Percentiles rank a stretch among this genome's conserved stretches.
These are phyloP conservation scores for Hylodesmum podocarpum DNA, from an alignment of 306 rosid genomes.

Conservation along the genomic window DNA sequence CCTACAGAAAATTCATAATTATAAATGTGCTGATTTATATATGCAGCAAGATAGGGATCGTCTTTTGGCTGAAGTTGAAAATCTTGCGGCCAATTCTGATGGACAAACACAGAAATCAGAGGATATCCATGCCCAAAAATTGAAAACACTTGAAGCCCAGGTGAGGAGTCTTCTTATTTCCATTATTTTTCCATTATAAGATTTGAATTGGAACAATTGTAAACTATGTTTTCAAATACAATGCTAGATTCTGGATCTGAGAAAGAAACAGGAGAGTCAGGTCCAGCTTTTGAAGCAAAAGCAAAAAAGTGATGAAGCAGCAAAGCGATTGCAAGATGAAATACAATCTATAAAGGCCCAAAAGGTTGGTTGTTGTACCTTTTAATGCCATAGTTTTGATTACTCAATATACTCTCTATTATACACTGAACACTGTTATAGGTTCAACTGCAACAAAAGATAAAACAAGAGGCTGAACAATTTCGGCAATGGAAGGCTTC, in stretches of 20 bases:
- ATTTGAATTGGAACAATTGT: constrained; percentile 14
- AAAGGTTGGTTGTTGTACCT: constrained; percentile 61
- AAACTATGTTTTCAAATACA: constrained; percentile 24
- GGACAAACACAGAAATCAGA: constrained; percentile 86
- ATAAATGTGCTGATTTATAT: constrained; percentile 31
- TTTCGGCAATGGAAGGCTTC: constrained; percentile 99
- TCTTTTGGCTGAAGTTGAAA: constrained; percentile 89
- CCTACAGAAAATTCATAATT: constrained; percentile 35
- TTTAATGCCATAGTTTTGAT: neutral
- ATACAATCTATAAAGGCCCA: constrained; percentile 95
- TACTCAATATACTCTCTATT: neutral
- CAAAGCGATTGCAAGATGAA: constrained; percentile 93
- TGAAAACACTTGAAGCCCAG: constrained; percentile 88
- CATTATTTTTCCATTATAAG: neutral
- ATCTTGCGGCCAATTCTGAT: constrained; percentile 81
- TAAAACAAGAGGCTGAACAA: constrained; percentile 98
- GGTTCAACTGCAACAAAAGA: constrained; percentile 94
- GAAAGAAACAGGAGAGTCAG: constrained; percentile 95
- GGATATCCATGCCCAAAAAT: constrained; percentile 85
- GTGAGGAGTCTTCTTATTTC: constrained; percentile 42
- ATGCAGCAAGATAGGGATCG: constrained; percentile 89
- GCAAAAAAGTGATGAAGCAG: constrained; percentile 97
- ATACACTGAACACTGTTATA: constrained; percentile 28
- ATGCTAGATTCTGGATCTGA: constrained; percentile 81
- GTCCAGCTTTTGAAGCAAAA: constrained; percentile 95